These are phyloP conservation scores for Orobanche coerulescens DNA, from an alignment of 257 asterid genomes.

Conservation along the genomic window DNA sequence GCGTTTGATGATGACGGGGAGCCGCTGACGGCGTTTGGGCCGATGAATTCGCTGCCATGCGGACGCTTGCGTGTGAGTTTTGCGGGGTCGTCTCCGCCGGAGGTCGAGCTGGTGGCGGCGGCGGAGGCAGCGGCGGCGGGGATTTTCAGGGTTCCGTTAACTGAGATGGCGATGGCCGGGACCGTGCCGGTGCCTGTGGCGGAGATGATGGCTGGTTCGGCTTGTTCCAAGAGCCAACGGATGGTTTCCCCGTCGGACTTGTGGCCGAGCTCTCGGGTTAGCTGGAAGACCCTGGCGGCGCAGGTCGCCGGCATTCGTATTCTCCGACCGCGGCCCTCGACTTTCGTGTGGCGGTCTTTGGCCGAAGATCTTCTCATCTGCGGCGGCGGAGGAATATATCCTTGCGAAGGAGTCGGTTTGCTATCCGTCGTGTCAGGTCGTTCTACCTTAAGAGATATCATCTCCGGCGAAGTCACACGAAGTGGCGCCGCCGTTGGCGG, in stretches of 20 bases:
- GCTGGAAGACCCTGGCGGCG: constrained; percentile 75
- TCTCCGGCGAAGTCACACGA: constrained; percentile 27
- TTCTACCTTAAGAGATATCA: constrained; percentile 33
- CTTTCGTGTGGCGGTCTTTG: constrained; percentile 60
- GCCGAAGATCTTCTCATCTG: constrained; percentile 39
- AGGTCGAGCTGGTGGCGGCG: background rate
- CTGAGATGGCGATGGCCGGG: constrained; percentile 64
- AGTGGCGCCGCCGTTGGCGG: constrained; percentile 26
- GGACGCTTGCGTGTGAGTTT: constrained; percentile 36
- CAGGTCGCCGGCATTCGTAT: constrained; percentile 71
- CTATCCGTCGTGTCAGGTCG: constrained; percentile 25
- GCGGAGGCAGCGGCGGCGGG: constrained; percentile 32
- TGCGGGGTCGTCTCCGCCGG: background rate
- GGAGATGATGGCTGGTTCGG: constrained; percentile 61
- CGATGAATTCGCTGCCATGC: constrained; percentile 22
- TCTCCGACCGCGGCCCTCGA: constrained; percentile 69
- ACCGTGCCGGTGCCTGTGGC: constrained; percentile 69
- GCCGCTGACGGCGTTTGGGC: constrained; percentile 17
- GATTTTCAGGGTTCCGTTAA: constrained; percentile 52
- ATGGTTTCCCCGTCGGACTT: constrained; percentile 79
- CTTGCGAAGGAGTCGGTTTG: constrained; percentile 16
- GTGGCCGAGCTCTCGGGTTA: constrained; percentile 72
- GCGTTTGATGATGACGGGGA: constrained; percentile 1
- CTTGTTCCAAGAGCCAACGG: constrained; percentile 59
- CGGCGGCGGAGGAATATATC: constrained; percentile 10